Evolutionary conservation across 495 filamentous ascomycete genomes (phyloP), one percentile per base, ranked within the genome.

Genomic region (Bombardia bombarda): DNA sequence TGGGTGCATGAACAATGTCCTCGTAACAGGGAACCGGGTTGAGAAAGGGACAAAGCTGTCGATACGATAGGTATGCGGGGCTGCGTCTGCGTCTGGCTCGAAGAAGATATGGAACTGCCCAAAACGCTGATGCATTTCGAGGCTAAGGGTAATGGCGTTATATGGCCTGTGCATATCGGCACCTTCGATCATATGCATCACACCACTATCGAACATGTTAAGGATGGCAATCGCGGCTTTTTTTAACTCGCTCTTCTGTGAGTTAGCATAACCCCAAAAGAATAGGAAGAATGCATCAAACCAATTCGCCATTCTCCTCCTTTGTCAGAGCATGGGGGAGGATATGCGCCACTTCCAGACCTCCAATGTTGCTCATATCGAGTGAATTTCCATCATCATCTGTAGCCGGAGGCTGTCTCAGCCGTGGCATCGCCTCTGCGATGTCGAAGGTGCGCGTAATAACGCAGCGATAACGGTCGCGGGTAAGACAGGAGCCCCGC

Each of bases 21-120:
- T 42, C n/a, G 17, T 22, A n/a, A 42, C 10, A 22, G 40, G 40
- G 30, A 42, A 13, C 38, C 19, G 40, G 19, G 32, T 21, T 21
- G 25, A 32, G 18, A 4, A 33, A 45, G 45, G 24, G 14, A 32
- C 34, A 21, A 51, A 38, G 32, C 26, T 42, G 17, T 46, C 24
- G 25, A 54, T 52, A 14, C 39, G 49, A 42, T 58, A 58, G 13
- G 51, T 58, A 39, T 58, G 47, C 22, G 41, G 21, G 16, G 22
- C 14, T 13, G 33, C 2, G 19, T 38, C 34, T 43, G 40, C 22
- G 7, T 43, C 16, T 33, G 19, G 28, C 32, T 44, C 35, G 35
- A 49, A 49, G 19, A 49, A 44, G 17, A 49, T 24, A 16, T 44
- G 3, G 33, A 49, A 49, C 20, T 40, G 8, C 28, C 41, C 41